These are phyloP conservation scores for Fragaria iinumae DNA, from an alignment of 306 rosid species.

Conservation along the genomic window DNA sequence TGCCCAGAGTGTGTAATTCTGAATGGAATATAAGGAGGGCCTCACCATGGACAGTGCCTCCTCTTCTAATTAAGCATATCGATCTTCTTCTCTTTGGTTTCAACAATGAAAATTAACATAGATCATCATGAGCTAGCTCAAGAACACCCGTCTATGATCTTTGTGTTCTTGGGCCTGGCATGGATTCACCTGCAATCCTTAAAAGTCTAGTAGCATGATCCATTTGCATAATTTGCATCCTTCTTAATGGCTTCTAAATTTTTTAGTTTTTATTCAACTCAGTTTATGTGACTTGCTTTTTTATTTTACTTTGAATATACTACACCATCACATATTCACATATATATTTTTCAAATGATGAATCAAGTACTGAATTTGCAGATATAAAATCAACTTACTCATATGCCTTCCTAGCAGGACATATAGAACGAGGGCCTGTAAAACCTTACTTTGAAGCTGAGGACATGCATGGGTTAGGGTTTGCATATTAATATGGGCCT, in stretches of 20 bases:
- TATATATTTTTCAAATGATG: too few species aligned
- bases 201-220: not conserved
- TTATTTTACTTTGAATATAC: too few species aligned
- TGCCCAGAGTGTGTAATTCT: not conserved
- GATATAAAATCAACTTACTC: not conserved
- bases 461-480: not conserved
- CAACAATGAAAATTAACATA: not conserved
- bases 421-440: too few species aligned
- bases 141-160: not conserved
- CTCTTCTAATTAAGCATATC: not conserved
- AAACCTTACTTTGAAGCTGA: too few species aligned
- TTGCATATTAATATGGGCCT: not conserved
- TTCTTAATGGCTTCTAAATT: too few species aligned
- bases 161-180: not conserved
- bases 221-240: not conserved
- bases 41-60: not conserved
- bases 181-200: not conserved
- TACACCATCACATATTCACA: not conserved
- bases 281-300: too few species aligned
- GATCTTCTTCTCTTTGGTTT: not conserved
- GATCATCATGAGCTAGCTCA: not conserved
- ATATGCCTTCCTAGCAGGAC: too few species aligned
- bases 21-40: not conserved
- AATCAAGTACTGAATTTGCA: not conserved
- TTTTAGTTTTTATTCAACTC: too few species aligned